Evolutionary conservation across 2,329 filamentous ascomycete species (phyloP), one percentile per base, ranked within the genome.

Genomic region (Colletotrichum orbiculare): DNA sequence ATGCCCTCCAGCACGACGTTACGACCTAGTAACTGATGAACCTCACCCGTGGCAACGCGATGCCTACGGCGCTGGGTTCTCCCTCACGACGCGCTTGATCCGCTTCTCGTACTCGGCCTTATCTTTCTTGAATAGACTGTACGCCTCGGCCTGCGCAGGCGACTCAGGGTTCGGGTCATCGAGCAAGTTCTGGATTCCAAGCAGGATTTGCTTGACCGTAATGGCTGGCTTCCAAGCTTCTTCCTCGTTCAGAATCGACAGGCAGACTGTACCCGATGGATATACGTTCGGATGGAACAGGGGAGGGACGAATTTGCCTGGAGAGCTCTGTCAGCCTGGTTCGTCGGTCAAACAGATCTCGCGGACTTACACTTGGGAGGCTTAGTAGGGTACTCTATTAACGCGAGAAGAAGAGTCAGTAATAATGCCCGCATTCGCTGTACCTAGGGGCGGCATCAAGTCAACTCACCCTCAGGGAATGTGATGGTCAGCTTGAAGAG

Each of bases 231-330:
- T 96, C 96, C 96, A 99, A 7, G 92, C 94, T 77, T 99, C 96
- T 73, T 99, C 96, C 78, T 99, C 96, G 80, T 98, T 99, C 70
- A 99, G 82, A 70, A 99, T 99, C 35, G 93, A 97, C 25, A 99
- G 86, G 76, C 96, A 99, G 67, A 99, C 96, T 52, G 96, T 99
- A 70, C 96, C 96, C 1, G 95, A 98, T 0, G 96, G 96, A 77
- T 99, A 99, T 71, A 99, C 96, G 77, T 99, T 99, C 0, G 96
- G 96, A 75, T 99, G 96, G 82, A 99, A 99, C 45, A 99, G 88
- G 25, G 96, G 95, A 11, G 96, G 96, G 0, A 91, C 88, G 75
- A 99, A 99, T 86, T 97, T 97, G 89, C 94, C 94, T 97, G 71
- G 49, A 66, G 2, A 34, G 11, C 2, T 13, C 45, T 12, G 47